Evolutionary conservation across 805 yeast species (phyloP), one percentile per base, ranked within the genome.

Genomic region (Priceomyces carsonii): DNA sequence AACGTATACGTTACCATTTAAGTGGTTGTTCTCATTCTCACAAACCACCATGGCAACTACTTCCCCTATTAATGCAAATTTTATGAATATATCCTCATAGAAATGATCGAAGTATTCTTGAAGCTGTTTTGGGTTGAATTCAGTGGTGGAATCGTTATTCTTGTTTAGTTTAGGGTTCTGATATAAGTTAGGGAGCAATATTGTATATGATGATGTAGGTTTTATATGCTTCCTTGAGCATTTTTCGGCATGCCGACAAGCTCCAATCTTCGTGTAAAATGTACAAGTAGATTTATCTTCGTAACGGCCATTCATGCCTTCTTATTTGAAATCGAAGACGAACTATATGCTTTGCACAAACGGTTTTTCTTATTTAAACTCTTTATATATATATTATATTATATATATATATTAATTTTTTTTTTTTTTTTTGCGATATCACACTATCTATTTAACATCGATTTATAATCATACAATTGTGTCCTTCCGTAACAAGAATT

Each of bases 241-340:
- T 48, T 82, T 82, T 39, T 82, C 89, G 0, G 96, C 96, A 57
- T 90, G 96, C 40, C 96, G 71, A 51, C 98, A 90, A 0, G 96
- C 95, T 0, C 98, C 98, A 19, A 88, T 85, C 55, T 83, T 86
- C 43, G 73, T 69, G 53, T 80, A 88, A 54, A 89, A 89, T 24
- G 77, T 66, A 45, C 82, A 76, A n/a, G 21, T 29, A 21, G 29
- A 18, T 21, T 26, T 35, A 24, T 31, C 34, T 12, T 39, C 38
- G 8, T 16, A 29, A 10, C 32, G 9, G n/a, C 20, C 18, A 19
- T 26, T 30, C 38, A 35, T 35, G n/a, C n/a, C n/a, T n/a, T n/a
- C n/a, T n/a, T n/a, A n/a, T n/a, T n/a, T n/a, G n/a, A n/a, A n/a
- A n/a, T n/a, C n/a, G n/a, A n/a, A n/a, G n/a, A n/a, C n/a, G n/a